Evolutionary conservation across 495 filamentous ascomycete genomes (phyloP).

Genomic region (Recurvomyces mirabilis): DNA sequence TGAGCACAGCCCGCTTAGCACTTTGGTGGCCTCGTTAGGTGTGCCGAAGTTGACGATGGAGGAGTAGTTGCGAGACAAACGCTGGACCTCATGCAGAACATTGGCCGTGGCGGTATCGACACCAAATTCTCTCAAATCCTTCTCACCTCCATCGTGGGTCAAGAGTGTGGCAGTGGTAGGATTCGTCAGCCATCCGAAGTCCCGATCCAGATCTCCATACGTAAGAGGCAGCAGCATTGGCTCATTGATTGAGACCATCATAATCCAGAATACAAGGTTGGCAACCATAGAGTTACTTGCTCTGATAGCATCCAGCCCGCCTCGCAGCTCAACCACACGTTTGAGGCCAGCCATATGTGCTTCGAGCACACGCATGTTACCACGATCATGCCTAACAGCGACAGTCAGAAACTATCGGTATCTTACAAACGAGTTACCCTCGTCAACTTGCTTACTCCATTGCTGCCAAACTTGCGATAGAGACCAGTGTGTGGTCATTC

Average conservation of each 20-base stretch:
- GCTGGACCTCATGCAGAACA: conserved; percentile 16
- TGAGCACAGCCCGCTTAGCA: conserved; percentile 6
- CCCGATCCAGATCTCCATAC: conserved; percentile 2
- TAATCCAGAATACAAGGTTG: conserved; percentile 17
- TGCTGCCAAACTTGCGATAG: conserved; percentile 11
- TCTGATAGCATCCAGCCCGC: conserved; percentile 15
- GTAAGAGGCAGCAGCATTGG: conserved; percentile 9
- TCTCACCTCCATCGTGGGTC: conserved; percentile 7
- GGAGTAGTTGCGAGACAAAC: conserved; percentile 6
- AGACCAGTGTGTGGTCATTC: conserved; percentile 10
- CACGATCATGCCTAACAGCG: no score
- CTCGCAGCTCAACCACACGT: conserved; percentile 11
- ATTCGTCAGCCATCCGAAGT: conserved; percentile 7
- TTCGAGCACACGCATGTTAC: conserved; percentile 13
- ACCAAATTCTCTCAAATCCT: conserved; percentile 6
- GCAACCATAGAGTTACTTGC: conserved; percentile 11
- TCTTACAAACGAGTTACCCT: no score
- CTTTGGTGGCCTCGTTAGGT: conserved; percentile 6
- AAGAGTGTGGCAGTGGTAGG: conserved; percentile 6
- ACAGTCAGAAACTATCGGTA: no score
- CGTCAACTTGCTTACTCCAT: no score
- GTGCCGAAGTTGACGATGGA: conserved; percentile 4
- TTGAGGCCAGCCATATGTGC: conserved; percentile 16
- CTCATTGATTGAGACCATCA: conserved; percentile 19
- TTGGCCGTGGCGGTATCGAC: conserved; percentile 3